Conservation (phyloP, 129 eudicot species). For the Centrapalus pauciflorus region DNA sequence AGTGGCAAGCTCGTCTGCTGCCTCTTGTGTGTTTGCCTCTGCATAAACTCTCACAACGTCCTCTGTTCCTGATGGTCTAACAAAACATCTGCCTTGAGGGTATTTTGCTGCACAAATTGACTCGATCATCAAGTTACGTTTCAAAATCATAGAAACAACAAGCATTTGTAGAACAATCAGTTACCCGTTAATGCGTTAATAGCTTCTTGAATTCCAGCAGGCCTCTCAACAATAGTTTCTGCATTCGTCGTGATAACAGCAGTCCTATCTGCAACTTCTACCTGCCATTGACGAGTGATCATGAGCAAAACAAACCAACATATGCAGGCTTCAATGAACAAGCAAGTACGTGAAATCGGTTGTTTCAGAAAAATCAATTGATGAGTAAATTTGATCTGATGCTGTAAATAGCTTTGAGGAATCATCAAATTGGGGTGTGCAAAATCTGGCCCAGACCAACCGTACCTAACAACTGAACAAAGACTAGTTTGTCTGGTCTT, state of each 20-base stretch:
- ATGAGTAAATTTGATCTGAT: background rate
- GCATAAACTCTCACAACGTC: conserved; percentile 88
- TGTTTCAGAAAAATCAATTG: background rate
- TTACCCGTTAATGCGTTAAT: conserved; percentile 64
- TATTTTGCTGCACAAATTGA: conserved; percentile 44
- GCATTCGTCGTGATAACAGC: conserved; percentile 73
- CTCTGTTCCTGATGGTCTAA: conserved; percentile 91
- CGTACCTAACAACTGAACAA: no score
- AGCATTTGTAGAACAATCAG: background rate
- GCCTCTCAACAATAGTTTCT: conserved; percentile 72
- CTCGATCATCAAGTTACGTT: no score
- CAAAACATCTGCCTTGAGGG: conserved; percentile 69
- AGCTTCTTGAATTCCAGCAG: conserved; percentile 85
- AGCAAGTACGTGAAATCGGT: background rate
- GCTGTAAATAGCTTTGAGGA: background rate
- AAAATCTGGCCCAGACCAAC: no score
- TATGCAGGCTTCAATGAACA: background rate
- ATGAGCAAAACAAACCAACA: background rate
- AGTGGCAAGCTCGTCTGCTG: conserved; percentile 61
- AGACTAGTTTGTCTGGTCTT: no score
- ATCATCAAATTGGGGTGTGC: background rate
- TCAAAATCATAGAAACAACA: background rate
- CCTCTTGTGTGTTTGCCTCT: conserved; percentile 73
- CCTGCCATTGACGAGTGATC: conserved; percentile 38
- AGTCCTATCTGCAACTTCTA: conserved; percentile 73